Percentiles rank a stretch among this genome's conserved stretches.
Evolutionary conservation across 208 protist genomes (phyloP).

Genomic region (Leishmania amazonensis): DNA sequence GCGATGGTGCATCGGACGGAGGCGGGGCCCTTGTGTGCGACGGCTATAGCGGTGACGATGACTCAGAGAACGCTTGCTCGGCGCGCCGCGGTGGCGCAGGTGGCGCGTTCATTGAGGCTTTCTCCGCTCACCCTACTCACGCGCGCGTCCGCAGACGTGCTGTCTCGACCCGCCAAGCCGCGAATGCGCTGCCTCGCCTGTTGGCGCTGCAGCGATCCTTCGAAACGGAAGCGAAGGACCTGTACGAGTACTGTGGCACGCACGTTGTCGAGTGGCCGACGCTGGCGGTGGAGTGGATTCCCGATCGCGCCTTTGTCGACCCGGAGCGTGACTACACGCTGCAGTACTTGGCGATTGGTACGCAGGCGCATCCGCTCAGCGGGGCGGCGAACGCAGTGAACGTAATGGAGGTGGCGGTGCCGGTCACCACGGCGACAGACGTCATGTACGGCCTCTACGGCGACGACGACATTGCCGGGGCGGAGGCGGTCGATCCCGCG

Average conservation of each 20-base stretch:
- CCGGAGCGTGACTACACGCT: slow-evolving; percentile 61
- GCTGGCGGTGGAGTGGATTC: slow-evolving; percentile 66
- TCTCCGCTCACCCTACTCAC: background rate
- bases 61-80: background rate
- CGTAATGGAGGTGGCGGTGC: slow-evolving; percentile 62
- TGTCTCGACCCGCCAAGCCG: slow-evolving; percentile 9
- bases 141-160: background rate
- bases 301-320: slow-evolving; percentile 41
- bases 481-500: slow-evolving; percentile 13
- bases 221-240: slow-evolving; percentile 29
- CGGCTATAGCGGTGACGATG: background rate
- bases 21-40: background rate
- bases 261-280: slow-evolving; percentile 64
- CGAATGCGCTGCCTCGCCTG: slow-evolving; percentile 37
- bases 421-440: slow-evolving; percentile 17
- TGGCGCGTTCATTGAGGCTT: background rate
- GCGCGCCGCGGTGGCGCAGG: background rate
- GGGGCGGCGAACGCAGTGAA: slow-evolving; percentile 41
- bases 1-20: background rate
- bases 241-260: slow-evolving; percentile 57
- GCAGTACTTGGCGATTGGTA: slow-evolving; percentile 59
- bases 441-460: slow-evolving; percentile 50
- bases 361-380: slow-evolving; percentile 35
- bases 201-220: slow-evolving; percentile 49
- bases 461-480: slow-evolving; percentile 38